Percentiles rank a stretch among this genome's conserved stretches.
These are phyloP conservation scores for Zostera marina DNA, from an alignment of 116 monocot genomes.

Conservation along the genomic window DNA sequence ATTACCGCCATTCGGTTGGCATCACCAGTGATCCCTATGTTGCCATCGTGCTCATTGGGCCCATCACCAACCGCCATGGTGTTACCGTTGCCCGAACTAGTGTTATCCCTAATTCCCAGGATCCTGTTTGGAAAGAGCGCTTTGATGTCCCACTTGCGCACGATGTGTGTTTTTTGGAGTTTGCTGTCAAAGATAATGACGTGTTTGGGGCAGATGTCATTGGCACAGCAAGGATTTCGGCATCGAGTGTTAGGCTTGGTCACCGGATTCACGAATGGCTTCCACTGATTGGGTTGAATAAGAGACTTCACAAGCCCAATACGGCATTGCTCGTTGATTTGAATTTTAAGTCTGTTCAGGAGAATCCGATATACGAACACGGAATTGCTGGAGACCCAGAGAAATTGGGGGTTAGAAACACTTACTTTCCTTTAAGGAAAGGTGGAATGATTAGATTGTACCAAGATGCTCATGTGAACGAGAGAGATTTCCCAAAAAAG, in stretches of 20 bases:
- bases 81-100: slow-evolving; percentile 52
- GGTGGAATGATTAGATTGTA: slow-evolving; percentile 71
- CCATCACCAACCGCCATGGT: no score
- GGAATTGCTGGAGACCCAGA: slow-evolving; percentile 33
- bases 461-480: slow-evolving; percentile 50
- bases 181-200: slow-evolving; percentile 71
- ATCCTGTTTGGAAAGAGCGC: slow-evolving; percentile 48
- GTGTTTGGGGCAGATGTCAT: slow-evolving; percentile 43
- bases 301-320: slow-evolving; percentile 18
- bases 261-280: slow-evolving; percentile 30
- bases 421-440: slow-evolving; percentile 45
- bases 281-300: slow-evolving; percentile 21
- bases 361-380: slow-evolving; percentile 12
- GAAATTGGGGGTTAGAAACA: slow-evolving; percentile 20
- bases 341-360: slow-evolving; percentile 22
- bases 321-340: slow-evolving; percentile 18
- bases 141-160: slow-evolving; percentile 60
- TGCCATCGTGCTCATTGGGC: slow-evolving; percentile 21
- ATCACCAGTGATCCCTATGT: slow-evolving; percentile 51
- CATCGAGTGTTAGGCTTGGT: slow-evolving; percentile 11
- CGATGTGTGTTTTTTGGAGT: slow-evolving; percentile 14
- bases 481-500: slow-evolving; percentile 30
- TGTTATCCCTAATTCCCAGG: slow-evolving; percentile 43
- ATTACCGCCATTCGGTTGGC: slow-evolving; percentile 5
- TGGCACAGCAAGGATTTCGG: slow-evolving; percentile 29